Evolutionary conservation across 192 early-diverging fungal genomes (phyloP).

Genomic region (Coemansia sp.): DNA sequence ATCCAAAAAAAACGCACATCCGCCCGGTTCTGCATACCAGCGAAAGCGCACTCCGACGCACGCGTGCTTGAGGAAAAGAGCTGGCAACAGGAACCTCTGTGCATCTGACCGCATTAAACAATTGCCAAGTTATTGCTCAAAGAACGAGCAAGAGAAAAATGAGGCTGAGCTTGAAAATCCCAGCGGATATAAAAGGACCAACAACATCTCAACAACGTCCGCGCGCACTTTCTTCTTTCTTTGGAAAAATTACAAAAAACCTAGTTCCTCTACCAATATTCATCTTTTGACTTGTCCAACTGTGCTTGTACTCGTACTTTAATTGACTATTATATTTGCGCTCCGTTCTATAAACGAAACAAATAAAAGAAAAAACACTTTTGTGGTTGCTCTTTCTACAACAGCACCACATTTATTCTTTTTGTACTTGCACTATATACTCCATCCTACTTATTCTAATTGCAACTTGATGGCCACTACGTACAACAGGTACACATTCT

Average conservation of each 20-base stretch:
- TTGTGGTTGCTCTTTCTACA: background rate
- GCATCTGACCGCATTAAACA: background rate
- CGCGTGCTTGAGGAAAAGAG: constrained; percentile 1
- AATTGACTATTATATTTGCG: constrained; percentile 9
- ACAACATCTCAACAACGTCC: background rate
- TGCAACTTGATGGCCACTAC: constrained; percentile 12
- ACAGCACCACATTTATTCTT: background rate
- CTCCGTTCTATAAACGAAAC: constrained; percentile 1
- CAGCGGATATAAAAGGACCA: background rate
- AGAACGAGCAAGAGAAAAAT: background rate
- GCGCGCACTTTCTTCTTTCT: constrained; percentile 6
- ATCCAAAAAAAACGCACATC: background rate
- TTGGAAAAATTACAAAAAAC: constrained; percentile 10
- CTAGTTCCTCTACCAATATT: background rate
- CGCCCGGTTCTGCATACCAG: background rate
- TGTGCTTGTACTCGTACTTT: constrained; percentile 5
- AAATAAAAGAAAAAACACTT: constrained; percentile 1
- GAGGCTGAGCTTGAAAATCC: constrained; percentile 11
- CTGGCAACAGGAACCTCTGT: constrained; percentile 4
- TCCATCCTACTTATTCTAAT: constrained; percentile 1
- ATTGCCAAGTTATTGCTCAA: constrained; percentile 5
- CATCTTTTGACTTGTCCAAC: background rate
- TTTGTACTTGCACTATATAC: background rate
- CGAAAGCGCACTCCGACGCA: background rate
- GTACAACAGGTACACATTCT: constrained; percentile 22